Conservation (phyloP, 179 eudicot genomes). For the Spergularia azorica region DNA sequence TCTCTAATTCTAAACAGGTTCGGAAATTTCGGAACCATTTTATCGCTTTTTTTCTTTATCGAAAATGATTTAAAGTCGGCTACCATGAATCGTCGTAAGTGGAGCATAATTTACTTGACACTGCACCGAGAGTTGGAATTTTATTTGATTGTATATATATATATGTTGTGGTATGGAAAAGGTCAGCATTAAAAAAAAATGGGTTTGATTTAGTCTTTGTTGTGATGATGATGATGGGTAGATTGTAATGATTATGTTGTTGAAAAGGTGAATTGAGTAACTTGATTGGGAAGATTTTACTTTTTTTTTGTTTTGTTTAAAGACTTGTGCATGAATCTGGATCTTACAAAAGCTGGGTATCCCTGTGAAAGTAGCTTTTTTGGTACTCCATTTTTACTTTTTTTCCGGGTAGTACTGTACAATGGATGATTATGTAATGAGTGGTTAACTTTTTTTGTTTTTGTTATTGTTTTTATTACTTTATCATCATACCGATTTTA, state of each 20-base stretch:
- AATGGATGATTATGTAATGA: neutral
- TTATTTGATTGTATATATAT: no score
- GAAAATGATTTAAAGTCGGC: neutral
- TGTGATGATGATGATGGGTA: neutral
- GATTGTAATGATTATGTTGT: constrained; percentile 16
- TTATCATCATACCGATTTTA: neutral
- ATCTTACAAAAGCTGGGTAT: constrained; percentile 24
- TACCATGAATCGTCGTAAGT: no score
- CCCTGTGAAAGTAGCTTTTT: neutral
- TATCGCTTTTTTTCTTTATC: neutral
- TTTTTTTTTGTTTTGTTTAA: no score
- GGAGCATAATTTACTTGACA: no score
- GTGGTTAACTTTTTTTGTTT: constrained; percentile 2
- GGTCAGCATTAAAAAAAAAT: neutral
- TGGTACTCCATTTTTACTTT: neutral
- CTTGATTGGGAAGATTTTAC: no score
- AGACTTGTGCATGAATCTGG: constrained; percentile 15
- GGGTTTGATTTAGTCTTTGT: neutral
- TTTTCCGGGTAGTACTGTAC: neutral
- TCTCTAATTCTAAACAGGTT: constrained; percentile 58
- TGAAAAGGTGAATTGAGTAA: constrained; percentile 27
- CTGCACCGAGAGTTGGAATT: no score
- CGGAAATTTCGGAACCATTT: neutral
- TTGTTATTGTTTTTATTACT: neutral
- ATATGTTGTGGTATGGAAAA: neutral